Conservation (phyloP, 2,329 filamentous ascomycete species). For the Aspergillus fumigatus region DNA sequence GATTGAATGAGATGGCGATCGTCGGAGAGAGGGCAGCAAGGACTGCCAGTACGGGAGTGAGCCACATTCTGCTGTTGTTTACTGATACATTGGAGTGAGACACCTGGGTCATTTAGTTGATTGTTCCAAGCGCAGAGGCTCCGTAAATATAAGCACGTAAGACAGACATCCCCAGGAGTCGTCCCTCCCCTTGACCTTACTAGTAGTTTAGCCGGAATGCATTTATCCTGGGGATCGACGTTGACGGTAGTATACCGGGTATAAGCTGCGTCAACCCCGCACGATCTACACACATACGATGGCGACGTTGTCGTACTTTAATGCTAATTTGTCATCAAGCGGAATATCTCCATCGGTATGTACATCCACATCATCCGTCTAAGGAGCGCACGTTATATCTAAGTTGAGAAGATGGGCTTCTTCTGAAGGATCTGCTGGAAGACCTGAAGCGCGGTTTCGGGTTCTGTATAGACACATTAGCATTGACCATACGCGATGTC, state of each 20-base stretch:
- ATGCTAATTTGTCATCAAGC: neutral
- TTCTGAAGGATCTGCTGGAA: conserved; percentile 44
- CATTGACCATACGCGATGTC: conserved; percentile 10
- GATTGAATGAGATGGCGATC: neutral
- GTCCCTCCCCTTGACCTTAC: neutral
- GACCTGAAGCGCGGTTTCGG: conserved; percentile 42
- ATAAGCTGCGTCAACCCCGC: neutral
- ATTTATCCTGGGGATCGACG: neutral
- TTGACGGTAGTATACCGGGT: neutral
- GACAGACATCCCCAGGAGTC: no score
- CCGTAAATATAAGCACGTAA: no score
- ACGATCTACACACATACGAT: neutral
- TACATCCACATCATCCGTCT: no score
- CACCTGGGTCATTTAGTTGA: neutral
- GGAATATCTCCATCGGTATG: neutral
- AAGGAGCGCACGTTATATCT: conserved; percentile 1
- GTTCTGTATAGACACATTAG: conserved; percentile 26
- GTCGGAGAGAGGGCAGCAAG: neutral
- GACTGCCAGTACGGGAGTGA: neutral
- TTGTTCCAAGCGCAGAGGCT: no score
- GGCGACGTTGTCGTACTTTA: neutral
- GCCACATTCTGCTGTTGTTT: neutral
- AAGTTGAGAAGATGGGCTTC: conserved; percentile 17
- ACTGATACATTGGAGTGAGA: neutral
- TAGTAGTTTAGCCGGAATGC: neutral